A percentile compares a stretch with the other conserved stretches of the same genome.
Conservation (phyloP, 1,284 basidiomycete species). For the Cronartium quercuum region DNA sequence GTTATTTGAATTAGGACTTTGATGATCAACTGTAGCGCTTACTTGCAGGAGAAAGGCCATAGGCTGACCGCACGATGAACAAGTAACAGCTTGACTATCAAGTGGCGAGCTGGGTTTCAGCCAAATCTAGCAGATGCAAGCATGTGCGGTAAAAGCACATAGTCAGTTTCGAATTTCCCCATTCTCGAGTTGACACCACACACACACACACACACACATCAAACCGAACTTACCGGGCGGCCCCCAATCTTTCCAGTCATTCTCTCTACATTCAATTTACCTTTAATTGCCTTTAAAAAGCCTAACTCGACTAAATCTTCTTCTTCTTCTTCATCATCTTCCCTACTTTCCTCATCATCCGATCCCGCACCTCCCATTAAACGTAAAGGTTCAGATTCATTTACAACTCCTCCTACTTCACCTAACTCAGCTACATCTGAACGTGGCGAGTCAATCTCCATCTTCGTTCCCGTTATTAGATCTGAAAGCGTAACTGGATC, state of each 20-base stretch:
- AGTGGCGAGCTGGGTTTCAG: conserved; percentile 23
- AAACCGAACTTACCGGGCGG: conserved; percentile 17
- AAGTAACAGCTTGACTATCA: background rate
- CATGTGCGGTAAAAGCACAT: background rate
- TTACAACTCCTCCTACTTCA: background rate
- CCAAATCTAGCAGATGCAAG: conserved; percentile 23
- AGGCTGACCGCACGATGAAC: conserved; percentile 7
- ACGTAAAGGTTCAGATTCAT: conserved; percentile 9
- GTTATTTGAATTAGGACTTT: background rate
- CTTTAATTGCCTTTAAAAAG: conserved; percentile 24
- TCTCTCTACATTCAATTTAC: conserved; percentile 15
- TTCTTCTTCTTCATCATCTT: conserved; percentile 4
- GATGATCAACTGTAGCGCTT: background rate
- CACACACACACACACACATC: background rate
- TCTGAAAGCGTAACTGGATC: background rate
- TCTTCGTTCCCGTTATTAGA: conserved; percentile 7
- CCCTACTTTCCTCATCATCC: background rate
- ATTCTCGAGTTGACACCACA: background rate
- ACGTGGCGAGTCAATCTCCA: conserved; percentile 26
- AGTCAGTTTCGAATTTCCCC: background rate
- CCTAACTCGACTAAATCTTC: conserved; percentile 25
- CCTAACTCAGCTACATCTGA: conserved; percentile 35
- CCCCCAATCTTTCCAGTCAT: conserved; percentile 38
- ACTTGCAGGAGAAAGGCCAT: conserved; percentile 38
- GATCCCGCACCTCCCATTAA: conserved; percentile 14